Evolutionary conservation across 2,329 filamentous ascomycete genomes (phyloP), one percentile per base, ranked within the genome.

Genomic region (Ampelomyces quisqualis): DNA sequence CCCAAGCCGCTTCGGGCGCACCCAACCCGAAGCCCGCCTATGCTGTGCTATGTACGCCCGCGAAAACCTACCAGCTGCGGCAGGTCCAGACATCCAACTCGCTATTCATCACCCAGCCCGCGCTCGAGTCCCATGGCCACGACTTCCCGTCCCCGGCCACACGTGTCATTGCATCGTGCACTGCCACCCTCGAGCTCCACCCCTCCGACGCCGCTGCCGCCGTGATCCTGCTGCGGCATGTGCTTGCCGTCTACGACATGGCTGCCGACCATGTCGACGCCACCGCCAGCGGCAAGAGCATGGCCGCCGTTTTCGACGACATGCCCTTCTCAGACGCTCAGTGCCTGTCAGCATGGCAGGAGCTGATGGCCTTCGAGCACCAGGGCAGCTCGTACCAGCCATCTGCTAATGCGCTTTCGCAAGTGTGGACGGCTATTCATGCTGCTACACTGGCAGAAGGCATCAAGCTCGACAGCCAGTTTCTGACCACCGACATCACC

Each of bases 61-160:
- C 70, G 38, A 71, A 76, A 50, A 81, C 80, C 8, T 85, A 77
- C 67, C 73, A 76, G 43, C 66, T 84, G 36, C 79, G 80, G 52
- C 80, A 84, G 62, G 80, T 84, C 37, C 80, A 81, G 53, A 83
- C 81, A 11, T 84, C 81, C 18, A 85, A 85, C 52, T 80, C 78
- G 23, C 71, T 84, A 40, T 78, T 79, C 62, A 58, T 84, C 24
- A 68, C 79, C 17, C 68, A 68, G 34, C 73, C 74, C 28, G 43
- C 45, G 4, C 71, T 71, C 40, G 56, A 64, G 15, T 59, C 62
- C 49, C 64, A 63, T 57, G 58, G 54, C 59, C 59, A 62, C 62
- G 53, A 61, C 24, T 60, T 53, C 34, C 53, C 58, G n/a, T 42
- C 53, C 24, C 54, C 63, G 21, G 64, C 61, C 32, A 60, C 72